phyloP scores from a whole-genome alignment of 1,139 yeast genomes.

The Hyphopichia buzzinii region DNA sequence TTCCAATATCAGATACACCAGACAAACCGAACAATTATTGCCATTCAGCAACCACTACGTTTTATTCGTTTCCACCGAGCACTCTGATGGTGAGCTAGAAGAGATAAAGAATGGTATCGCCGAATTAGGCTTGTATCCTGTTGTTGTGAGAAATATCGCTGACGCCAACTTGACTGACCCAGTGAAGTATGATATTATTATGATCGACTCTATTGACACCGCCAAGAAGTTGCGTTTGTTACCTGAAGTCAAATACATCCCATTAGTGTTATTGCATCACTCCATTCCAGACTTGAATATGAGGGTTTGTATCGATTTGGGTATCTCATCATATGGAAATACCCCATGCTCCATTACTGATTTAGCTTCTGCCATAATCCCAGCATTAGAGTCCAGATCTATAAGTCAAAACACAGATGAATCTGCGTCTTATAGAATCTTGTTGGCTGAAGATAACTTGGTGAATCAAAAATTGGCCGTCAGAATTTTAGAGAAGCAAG shows the following conservation, averaged over 20 bases:
- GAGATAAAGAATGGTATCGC: conserved; percentile 41
- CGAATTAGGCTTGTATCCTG: conserved; percentile 48
- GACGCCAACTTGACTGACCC: conserved; percentile 54
- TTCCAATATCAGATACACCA: conserved; percentile 60
- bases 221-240: conserved; percentile 67
- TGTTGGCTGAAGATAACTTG: conserved; percentile 83
- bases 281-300: conserved; percentile 77
- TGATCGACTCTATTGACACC: conserved; percentile 74
- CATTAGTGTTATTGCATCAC: conserved; percentile 73
- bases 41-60: conserved; percentile 74
- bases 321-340: conserved; percentile 84
- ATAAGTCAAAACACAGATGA: conserved; percentile 81
- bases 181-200: conserved; percentile 70
- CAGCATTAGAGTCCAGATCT: conserved; percentile 80
- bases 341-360: conserved; percentile 83
- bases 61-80: conserved; percentile 66
- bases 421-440: conserved; percentile 67
- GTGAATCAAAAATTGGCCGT: conserved; percentile 87
- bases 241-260: conserved; percentile 78
- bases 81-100: conserved; percentile 48
- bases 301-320: conserved; percentile 79
- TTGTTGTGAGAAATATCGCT: conserved; percentile 49
- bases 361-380: conserved; percentile 76
- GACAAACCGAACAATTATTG: conserved; percentile 65
- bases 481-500: conserved; percentile 76